Conservation (phyloP, 176 grass and related monocot genomes). For the Avena eriantha region DNA sequence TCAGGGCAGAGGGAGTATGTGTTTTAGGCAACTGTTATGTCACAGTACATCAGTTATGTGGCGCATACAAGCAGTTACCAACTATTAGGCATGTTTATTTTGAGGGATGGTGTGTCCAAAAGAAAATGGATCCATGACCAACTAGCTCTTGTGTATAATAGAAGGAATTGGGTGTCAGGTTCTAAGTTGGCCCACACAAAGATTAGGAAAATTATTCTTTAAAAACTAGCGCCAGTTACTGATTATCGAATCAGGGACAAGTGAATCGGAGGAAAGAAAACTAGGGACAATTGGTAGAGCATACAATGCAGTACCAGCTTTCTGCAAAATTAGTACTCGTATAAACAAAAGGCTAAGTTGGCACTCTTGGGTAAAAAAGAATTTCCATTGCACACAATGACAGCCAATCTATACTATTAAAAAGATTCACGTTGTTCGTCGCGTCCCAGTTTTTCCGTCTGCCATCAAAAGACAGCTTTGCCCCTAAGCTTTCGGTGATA, state of each 20-base stretch:
- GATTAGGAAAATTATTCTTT: not conserved
- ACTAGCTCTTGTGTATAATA: not conserved
- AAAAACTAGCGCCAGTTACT: not conserved
- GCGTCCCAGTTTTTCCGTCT: too few species aligned
- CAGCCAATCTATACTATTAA: too few species aligned
- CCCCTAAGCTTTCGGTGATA: too few species aligned
- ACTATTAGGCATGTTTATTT: constrained; percentile 11
- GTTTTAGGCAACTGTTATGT: not conserved
- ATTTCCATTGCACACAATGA: not conserved
- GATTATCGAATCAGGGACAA: not conserved
- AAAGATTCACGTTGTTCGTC: too few species aligned
- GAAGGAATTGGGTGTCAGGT: not conserved
- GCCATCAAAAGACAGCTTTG: too few species aligned
- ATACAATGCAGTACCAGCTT: not conserved
- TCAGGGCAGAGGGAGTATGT: not conserved
- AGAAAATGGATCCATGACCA: constrained; percentile 19
- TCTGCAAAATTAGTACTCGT: not conserved
- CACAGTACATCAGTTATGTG: not conserved
- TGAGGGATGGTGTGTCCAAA: not conserved
- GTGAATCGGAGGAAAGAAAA: not conserved
- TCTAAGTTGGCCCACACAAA: not conserved
- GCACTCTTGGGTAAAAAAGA: not conserved
- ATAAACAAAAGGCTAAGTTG: not conserved
- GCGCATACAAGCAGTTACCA: not conserved
- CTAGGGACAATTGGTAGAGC: not conserved